Conservation (phyloP, 495 filamentous ascomycete genomes). For the Podospora sp. region DNA sequence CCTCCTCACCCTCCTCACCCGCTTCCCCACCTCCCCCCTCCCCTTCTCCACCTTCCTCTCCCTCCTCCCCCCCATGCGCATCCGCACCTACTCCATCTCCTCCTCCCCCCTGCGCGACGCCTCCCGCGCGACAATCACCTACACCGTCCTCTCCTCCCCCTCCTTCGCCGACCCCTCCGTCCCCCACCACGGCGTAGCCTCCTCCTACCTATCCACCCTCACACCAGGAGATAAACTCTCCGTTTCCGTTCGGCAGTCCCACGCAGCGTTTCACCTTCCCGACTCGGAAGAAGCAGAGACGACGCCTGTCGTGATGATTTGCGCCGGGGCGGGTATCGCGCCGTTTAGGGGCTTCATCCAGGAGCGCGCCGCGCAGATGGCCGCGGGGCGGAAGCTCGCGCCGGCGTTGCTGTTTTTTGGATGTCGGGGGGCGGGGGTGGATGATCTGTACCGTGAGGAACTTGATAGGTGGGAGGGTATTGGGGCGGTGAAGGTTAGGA, state of each 20-base stretch:
- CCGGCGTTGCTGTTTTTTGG: constrained; percentile 67
- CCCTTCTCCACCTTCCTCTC: constrained; percentile 65
- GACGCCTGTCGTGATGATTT: constrained; percentile 69
- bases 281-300: constrained; percentile 57
- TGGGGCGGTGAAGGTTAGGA: constrained; percentile 61
- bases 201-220: constrained; percentile 62
- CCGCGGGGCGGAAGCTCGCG: constrained; percentile 55
- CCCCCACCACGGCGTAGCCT: constrained; percentile 59
- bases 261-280: constrained; percentile 70
- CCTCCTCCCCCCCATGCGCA: constrained; percentile 73
- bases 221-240: constrained; percentile 62
- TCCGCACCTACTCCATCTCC: constrained; percentile 79
- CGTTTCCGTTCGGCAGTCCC: constrained; percentile 60
- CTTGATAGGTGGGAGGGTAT: constrained; percentile 57
- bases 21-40: constrained; percentile 56
- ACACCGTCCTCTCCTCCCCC: constrained; percentile 61
- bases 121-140: constrained; percentile 64
- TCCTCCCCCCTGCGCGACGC: constrained; percentile 67
- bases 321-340: constrained; percentile 58
- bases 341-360: constrained; percentile 74
- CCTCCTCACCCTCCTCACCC: constrained; percentile 65
- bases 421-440: constrained; percentile 58
- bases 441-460: constrained; percentile 64
- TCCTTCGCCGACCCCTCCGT: constrained; percentile 52
- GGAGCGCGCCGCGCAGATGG: constrained; percentile 62